Evolutionary conservation across 495 filamentous ascomycete genomes (phyloP), one percentile per base, ranked within the genome.

Genomic region (Aspergillus coremiiformis): DNA sequence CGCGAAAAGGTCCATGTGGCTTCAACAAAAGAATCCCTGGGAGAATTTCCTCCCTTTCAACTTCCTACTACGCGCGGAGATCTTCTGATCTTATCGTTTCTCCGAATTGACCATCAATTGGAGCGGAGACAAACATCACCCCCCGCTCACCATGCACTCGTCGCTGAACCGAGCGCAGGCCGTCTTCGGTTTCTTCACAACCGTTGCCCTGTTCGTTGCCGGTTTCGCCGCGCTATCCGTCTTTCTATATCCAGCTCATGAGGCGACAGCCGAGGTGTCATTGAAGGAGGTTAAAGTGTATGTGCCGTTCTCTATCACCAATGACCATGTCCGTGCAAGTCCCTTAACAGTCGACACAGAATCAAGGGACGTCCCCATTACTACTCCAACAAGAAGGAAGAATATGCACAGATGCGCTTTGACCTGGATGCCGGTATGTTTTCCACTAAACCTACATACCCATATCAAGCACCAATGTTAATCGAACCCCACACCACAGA

Each of bases 151-250:
- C 53, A 97, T 98, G 93, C 87, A 97, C 70, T 91, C 90, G 59
- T 78, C 84, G 19, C 66, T 92, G 24, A 88, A 86, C 32, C 86
- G 93, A 54, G 67, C 81, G 51, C 93, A 98, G 70, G 90, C 90
- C 73, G 84, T 91, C 57, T 98, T 98, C 69, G 90, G 92, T 65
- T 95, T 94, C 82, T 96, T 97, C 78, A 96, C 92, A 23, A 93
- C 90, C 27, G 91, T 96, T 51, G 84, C 86, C 27, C 91, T 93
- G 64, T 77, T 79, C 53, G 83, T 95, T 22, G 90, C 84, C 35
- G 78, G 81, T 15, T 66, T 91, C 19, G 85, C 95, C 54, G 91
- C 93, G 35, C 64, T 84, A 37, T 88, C 90, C 6, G 85, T 87
- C 45, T 66, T 95, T 24, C 44, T 90, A n/a, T 75, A 81, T 32